phyloP scores from a whole-genome alignment of 768 basidiomycete species.

The Pseudohyphozyma bogoriensis region DNA sequence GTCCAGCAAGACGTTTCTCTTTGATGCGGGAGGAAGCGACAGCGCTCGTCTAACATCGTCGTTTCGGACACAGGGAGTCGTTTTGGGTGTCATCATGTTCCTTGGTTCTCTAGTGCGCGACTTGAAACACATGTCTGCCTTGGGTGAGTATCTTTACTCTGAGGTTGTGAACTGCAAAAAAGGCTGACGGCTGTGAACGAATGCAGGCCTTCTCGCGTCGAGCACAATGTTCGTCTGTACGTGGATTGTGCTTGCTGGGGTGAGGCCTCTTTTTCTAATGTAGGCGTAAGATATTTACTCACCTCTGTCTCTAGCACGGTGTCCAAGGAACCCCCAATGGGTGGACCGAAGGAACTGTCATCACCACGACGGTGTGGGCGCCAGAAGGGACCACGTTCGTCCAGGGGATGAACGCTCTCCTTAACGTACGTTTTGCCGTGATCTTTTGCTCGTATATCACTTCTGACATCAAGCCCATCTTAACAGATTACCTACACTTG shows the following conservation, averaged over 20 bases:
- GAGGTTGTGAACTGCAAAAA: too few species aligned
- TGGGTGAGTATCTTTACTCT: too few species aligned
- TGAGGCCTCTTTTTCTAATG: too few species aligned
- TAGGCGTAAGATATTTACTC: too few species aligned
- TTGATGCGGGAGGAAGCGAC: too few species aligned
- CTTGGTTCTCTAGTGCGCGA: slow-evolving; percentile 34
- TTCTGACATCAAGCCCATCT: too few species aligned
- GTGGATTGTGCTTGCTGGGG: slow-evolving; percentile 42
- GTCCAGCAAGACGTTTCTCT: too few species aligned
- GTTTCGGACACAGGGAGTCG: too few species aligned
- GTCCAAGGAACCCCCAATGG: slow-evolving; percentile 43
- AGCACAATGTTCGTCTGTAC: slow-evolving; percentile 47
- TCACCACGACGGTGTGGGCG: slow-evolving; percentile 27
- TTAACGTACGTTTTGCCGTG: slow-evolving; percentile 29
- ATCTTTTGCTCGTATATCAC: fast-evolving
- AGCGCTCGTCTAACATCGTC: too few species aligned
- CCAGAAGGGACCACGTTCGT: slow-evolving; percentile 32
- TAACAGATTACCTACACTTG: slow-evolving; percentile 2
- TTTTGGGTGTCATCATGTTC: too few species aligned
- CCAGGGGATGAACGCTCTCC: slow-evolving; percentile 28
- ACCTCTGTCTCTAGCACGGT: too few species aligned
- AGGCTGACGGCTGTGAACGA: too few species aligned
- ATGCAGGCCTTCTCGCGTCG: slow-evolving; percentile 39
- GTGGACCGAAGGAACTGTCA: slow-evolving; percentile 30
- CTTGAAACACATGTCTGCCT: slow-evolving; percentile 42